Percentiles rank a stretch among this genome's conserved stretches.
phyloP scores from a whole-genome alignment of 768 basidiomycete genomes.

The Leccinum truebloodii region DNA sequence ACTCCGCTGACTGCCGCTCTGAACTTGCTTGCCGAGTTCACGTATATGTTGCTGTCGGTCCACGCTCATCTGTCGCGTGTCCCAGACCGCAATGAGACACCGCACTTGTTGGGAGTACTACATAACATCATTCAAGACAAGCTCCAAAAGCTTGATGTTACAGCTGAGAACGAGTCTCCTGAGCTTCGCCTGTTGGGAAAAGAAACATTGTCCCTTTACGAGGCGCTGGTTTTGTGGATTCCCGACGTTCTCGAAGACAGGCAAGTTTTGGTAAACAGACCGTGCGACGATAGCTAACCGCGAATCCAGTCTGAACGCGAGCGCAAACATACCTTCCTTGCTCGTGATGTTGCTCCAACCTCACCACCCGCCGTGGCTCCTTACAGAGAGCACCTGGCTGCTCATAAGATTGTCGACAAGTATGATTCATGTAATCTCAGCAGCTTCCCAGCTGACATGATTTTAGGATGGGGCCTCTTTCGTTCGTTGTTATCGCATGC shows the following conservation, averaged over 20 bases:
- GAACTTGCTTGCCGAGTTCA: constrained; percentile 49
- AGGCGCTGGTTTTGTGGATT: constrained; percentile 51
- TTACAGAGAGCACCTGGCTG: constrained; percentile 49
- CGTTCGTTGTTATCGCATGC: constrained; percentile 44
- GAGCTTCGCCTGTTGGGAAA: constrained; percentile 37
- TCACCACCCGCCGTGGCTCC: constrained; percentile 52
- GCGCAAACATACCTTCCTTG: constrained; percentile 43
- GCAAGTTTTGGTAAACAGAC: constrained; percentile 23
- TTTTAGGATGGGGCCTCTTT: constrained; percentile 45
- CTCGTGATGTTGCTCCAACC: constrained; percentile 50
- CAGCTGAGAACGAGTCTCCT: constrained; percentile 24
- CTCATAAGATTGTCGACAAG: constrained; percentile 56
- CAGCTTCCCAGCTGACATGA: constrained; percentile 9
- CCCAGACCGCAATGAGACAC: constrained; percentile 27
- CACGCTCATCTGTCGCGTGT: constrained; percentile 36
- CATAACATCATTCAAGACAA: constrained; percentile 44
- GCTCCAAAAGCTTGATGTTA: constrained; percentile 36
- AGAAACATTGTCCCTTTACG: constrained; percentile 50
- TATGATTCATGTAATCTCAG: constrained; percentile 13
- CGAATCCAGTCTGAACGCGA: constrained; percentile 36
- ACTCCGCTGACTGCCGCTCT: constrained; percentile 50
- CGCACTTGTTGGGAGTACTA: constrained; percentile 41
- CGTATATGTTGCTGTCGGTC: constrained; percentile 51
- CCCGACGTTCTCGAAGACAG: constrained; percentile 43
- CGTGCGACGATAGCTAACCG: neutral